These are phyloP conservation scores for Amphibolis antarctica DNA, from an alignment of 106 monocot species.

Conservation along the genomic window DNA sequence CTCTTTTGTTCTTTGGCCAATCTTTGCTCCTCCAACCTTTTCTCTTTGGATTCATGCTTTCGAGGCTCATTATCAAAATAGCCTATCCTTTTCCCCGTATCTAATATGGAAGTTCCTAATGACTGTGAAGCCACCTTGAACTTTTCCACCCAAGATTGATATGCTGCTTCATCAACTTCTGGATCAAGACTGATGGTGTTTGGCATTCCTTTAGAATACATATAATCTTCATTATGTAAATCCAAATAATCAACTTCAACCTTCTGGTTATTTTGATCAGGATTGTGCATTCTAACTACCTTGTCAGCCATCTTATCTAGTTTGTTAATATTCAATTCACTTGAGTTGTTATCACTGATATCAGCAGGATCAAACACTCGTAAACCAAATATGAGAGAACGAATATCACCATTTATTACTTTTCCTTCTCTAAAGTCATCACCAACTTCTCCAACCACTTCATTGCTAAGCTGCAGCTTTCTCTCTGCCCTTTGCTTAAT, in stretches of 20 bases:
- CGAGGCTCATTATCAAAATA: conserved; percentile 25
- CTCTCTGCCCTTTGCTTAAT: conserved; percentile 88
- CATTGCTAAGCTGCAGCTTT: conserved; percentile 79
- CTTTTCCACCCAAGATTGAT: conserved; percentile 85
- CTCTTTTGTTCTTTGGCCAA: conserved; percentile 59
- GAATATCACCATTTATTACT: conserved; percentile 47
- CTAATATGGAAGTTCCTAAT: conserved; percentile 18
- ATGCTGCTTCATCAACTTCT: conserved; percentile 65
- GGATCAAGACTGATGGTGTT: conserved; percentile 31
- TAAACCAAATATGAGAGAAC: conserved; percentile 76
- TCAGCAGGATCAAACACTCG: conserved; percentile 57
- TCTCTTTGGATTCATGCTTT: conserved; percentile 46
- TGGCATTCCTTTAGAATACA: conserved; percentile 9
- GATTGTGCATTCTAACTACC: conserved; percentile 50
- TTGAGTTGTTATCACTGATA: conserved; percentile 16
- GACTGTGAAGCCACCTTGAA: conserved; percentile 52
- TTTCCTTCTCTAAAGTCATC: conserved; percentile 21
- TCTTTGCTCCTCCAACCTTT: conserved; percentile 47
- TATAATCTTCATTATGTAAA: conserved; percentile 10
- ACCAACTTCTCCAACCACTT: conserved; percentile 40
- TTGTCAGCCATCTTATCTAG: conserved; percentile 55
- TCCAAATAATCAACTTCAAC: conserved; percentile 57
- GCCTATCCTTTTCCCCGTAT: conserved; percentile 24
- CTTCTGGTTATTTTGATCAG: conserved; percentile 31
- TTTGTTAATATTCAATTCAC: conserved; percentile 29